phyloP scores from a whole-genome alignment of 495 filamentous ascomycete species.

The Hamigera avellanea region DNA sequence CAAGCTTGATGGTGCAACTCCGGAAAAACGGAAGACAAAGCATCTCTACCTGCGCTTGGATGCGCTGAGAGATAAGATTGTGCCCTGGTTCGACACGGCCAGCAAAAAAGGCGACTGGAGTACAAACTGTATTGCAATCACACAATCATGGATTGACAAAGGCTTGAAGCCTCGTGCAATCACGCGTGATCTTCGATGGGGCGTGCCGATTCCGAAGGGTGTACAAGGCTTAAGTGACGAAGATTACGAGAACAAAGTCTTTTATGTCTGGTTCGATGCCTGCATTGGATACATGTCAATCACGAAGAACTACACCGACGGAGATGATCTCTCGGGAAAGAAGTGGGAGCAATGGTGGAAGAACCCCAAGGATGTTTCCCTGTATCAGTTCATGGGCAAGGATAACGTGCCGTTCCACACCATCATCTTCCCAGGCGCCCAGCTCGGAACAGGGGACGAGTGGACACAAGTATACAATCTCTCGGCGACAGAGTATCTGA shows the following conservation, averaged over 20 bases:
- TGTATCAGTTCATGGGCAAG: constrained; percentile 98
- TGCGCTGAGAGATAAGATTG: constrained; percentile 61
- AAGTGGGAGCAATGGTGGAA: constrained; percentile 96
- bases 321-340: constrained; percentile 3
- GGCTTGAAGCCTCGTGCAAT: constrained; percentile 78
- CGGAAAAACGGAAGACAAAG: constrained; percentile 57
- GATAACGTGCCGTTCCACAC: constrained; percentile 91
- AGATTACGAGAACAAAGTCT: constrained; percentile 68
- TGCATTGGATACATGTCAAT: constrained; percentile 96
- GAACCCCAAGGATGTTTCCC: constrained; percentile 73
- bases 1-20: constrained; percentile 74
- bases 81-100: constrained; percentile 54
- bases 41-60: constrained; percentile 73
- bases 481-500: constrained; percentile 88
- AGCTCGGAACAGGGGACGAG: constrained; percentile 69
- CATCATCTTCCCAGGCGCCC: constrained; percentile 82
- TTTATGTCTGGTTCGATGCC: constrained; percentile 98
- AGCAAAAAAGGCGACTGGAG: constrained; percentile 60
- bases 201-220: constrained; percentile 53
- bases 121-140: constrained; percentile 59
- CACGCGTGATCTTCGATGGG: constrained; percentile 89
- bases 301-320: constrained; percentile 78
- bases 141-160: constrained; percentile 68
- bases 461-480: constrained; percentile 91
- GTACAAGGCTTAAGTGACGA: constrained; percentile 20